phyloP scores from a whole-genome alignment of 306 rosid species.

The Pueraria montana region DNA sequence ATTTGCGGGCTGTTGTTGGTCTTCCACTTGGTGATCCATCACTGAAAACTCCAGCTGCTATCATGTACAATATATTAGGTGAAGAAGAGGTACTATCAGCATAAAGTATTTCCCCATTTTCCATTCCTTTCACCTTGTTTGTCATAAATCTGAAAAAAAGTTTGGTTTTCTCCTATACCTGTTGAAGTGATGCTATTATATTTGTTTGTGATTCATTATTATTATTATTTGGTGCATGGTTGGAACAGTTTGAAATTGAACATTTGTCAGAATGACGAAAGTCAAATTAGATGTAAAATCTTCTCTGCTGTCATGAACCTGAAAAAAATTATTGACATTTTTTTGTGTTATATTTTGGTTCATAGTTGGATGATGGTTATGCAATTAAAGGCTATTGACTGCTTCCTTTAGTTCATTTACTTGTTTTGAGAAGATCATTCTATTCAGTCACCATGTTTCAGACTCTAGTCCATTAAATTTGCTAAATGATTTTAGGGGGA shows the following conservation, averaged over 20 bases:
- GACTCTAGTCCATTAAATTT: conserved; percentile 29
- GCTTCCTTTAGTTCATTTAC: conserved; percentile 32
- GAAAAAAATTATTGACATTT: conserved; percentile 1
- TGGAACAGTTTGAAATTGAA: not conserved
- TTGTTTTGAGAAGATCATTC: conserved; percentile 31
- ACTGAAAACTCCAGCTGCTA: conserved; percentile 85
- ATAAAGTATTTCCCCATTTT: not conserved
- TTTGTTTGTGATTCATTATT: conserved; percentile 26
- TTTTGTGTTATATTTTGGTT: conserved; percentile 3
- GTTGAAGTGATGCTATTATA: conserved; percentile 14
- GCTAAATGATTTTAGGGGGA: conserved; percentile 70
- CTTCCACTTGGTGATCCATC: conserved; percentile 98
- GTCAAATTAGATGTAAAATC: conserved; percentile 25
- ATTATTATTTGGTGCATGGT: not conserved
- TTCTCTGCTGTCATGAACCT: conserved; percentile 8
- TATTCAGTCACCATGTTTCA: conserved; percentile 8
- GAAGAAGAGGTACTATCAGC: conserved; percentile 76
- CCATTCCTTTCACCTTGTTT: not conserved
- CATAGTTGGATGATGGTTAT: conserved; percentile 32
- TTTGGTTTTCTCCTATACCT: not conserved
- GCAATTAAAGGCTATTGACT: conserved; percentile 3
- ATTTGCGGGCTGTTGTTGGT: conserved; percentile 94
- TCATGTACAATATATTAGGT: conserved; percentile 90
- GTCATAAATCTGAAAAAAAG: not conserved
- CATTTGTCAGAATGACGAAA: conserved; percentile 14